These are phyloP conservation scores for Arabis alpina DNA, from an alignment of 345 rosid species.

Conservation along the genomic window DNA sequence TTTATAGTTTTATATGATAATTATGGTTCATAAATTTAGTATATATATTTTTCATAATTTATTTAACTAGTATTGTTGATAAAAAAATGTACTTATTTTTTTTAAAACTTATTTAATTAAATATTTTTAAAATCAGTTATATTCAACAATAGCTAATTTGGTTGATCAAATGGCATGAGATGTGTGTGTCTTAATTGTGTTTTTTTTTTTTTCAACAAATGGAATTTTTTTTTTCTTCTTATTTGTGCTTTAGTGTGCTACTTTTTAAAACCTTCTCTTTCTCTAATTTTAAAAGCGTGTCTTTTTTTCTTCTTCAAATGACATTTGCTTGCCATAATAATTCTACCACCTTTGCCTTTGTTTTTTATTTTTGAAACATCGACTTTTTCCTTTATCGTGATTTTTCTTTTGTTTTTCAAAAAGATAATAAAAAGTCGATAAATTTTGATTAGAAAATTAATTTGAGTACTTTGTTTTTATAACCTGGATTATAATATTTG, in stretches of 20 bases:
- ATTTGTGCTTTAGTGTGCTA: conserved; percentile 25
- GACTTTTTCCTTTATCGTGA: conserved; percentile 25
- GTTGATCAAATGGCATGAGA: too few species aligned
- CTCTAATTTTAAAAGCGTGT: conserved; percentile 34
- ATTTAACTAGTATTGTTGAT: too few species aligned
- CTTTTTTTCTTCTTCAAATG: conserved; percentile 1
- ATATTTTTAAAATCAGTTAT: too few species aligned
- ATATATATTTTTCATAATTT: too few species aligned
- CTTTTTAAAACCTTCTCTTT: conserved; percentile 15
- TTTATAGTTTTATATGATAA: too few species aligned
- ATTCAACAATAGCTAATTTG: too few species aligned
- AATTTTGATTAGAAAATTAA: neutral
- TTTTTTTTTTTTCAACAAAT: too few species aligned
- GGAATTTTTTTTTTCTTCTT: neutral
- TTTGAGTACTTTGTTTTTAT: neutral
- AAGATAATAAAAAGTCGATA: conserved; percentile 9
- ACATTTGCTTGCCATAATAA: conserved; percentile 38
- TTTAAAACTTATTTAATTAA: too few species aligned
- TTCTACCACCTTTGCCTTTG: conserved; percentile 20
- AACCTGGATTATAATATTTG: neutral
- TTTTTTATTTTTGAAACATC: conserved; percentile 3
- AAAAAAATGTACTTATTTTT: too few species aligned
- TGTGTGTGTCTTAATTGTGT: too few species aligned
- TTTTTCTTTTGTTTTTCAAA: neutral
- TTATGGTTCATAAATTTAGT: too few species aligned